Conservation (phyloP, 805 yeast genomes). For the Yarrowia sp. region DNA sequence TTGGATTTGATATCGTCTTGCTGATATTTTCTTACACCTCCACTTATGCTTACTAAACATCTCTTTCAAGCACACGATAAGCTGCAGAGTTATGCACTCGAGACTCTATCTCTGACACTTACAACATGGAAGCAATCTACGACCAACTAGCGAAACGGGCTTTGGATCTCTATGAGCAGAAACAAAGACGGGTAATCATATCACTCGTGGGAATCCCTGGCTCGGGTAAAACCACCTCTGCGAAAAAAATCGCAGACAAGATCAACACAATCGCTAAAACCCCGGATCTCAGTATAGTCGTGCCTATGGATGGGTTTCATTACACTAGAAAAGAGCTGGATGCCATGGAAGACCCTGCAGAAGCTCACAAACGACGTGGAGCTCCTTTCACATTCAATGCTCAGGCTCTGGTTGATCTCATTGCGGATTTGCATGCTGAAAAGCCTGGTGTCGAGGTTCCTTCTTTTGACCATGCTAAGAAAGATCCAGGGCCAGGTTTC, state of each 20-base stretch:
- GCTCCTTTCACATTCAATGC: slow-evolving; percentile 88
- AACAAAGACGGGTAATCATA: slow-evolving; percentile 56
- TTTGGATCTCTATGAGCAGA: slow-evolving; percentile 1
- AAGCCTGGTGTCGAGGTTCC: slow-evolving; percentile 54
- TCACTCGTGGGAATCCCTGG: slow-evolving; percentile 83
- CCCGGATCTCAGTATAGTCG: slow-evolving; percentile 41
- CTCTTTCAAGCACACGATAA: too few relatives aligned
- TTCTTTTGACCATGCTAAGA: slow-evolving; percentile 71
- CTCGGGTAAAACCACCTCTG: slow-evolving; percentile 79
- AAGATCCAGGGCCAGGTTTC: slow-evolving; percentile 70
- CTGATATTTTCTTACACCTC: too few relatives aligned
- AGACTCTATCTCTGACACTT: slow-evolving; percentile 1
- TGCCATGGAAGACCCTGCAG: slow-evolving; percentile 60
- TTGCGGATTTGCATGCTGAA: slow-evolving; percentile 46
- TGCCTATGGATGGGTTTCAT: slow-evolving; percentile 84
- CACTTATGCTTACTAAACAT: too few relatives aligned
- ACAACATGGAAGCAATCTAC: slow-evolving; percentile 29
- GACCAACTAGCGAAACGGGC: slow-evolving; percentile 27
- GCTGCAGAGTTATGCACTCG: background rate
- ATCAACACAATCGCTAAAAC: slow-evolving; percentile 50
- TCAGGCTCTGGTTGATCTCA: slow-evolving; percentile 52
- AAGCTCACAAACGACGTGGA: slow-evolving; percentile 73
- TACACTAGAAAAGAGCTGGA: slow-evolving; percentile 58
- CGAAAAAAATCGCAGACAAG: slow-evolving; percentile 55
- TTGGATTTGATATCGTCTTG: too few relatives aligned